A percentile compares a stretch with the other conserved stretches of the same genome.
These are phyloP conservation scores for Umbilicaria muhlenbergii DNA, from an alignment of 495 filamentous ascomycete species.

Conservation along the genomic window DNA sequence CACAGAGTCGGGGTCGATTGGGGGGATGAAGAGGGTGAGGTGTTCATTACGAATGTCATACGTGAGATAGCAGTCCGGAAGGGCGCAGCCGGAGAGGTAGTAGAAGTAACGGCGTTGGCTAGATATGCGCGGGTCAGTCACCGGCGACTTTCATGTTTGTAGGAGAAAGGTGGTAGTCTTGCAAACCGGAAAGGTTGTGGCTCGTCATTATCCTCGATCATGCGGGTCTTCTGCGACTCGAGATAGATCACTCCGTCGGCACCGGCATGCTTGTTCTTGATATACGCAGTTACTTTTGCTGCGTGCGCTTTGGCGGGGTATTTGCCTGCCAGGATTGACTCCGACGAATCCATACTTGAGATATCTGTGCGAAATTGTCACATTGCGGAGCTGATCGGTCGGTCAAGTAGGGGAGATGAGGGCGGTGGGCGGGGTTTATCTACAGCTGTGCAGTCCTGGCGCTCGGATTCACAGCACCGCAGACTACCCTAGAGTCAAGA, in stretches of 20 bases:
- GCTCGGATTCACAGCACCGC: too few species aligned
- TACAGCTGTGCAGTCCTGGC: too few species aligned
- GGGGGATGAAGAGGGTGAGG: conserved; percentile 84
- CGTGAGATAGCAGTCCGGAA: conserved; percentile 66
- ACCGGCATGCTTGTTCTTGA: conserved; percentile 42
- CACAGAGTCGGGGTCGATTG: conserved; percentile 74
- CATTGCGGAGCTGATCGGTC: too few species aligned
- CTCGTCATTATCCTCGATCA: conserved; percentile 76
- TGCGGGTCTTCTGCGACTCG: conserved; percentile 61
- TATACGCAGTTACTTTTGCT: conserved; percentile 60
- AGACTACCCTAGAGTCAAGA: too few species aligned
- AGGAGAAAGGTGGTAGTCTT: not conserved
- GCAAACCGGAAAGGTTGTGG: conserved; percentile 46
- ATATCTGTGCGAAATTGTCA: too few species aligned
- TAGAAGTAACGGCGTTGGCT: conserved; percentile 88
- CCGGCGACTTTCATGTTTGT: not conserved
- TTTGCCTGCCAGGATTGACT: conserved; percentile 43
- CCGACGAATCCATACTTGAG: not conserved
- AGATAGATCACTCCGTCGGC: conserved; percentile 63
- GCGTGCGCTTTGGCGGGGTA: conserved; percentile 94
- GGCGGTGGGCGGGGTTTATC: too few species aligned
- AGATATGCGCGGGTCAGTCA: not conserved
- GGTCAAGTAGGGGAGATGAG: too few species aligned
- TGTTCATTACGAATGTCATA: conserved; percentile 60
- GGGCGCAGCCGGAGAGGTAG: conserved; percentile 78